Percentiles rank a stretch among this genome's conserved stretches.
These are phyloP conservation scores for Allium sativum DNA, from an alignment of 106 monocot species.

Conservation along the genomic window DNA sequence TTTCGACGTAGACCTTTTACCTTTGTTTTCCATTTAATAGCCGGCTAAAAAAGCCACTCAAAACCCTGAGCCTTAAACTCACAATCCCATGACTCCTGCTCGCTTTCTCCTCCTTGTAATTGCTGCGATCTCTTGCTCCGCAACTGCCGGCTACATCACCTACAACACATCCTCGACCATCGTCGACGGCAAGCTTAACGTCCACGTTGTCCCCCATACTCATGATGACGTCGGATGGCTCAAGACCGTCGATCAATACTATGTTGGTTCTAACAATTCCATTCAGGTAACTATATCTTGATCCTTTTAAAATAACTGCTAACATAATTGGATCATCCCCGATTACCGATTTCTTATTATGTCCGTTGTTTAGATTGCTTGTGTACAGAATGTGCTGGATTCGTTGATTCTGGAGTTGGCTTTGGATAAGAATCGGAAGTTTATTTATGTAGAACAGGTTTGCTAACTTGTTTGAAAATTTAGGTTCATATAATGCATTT, in stretches of 20 bases:
- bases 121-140: conserved; percentile 9
- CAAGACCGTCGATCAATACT: conserved; percentile 84
- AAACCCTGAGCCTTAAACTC: too few relatives aligned
- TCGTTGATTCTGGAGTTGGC: conserved; percentile 33
- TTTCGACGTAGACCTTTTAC: too few relatives aligned
- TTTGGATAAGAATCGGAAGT: conserved; percentile 32
- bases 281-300: conserved; percentile 31
- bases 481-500: neutral
- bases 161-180: conserved; percentile 85
- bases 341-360: too few relatives aligned
- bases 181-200: conserved; percentile 83
- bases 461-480: neutral
- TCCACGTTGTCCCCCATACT: conserved; percentile 75
- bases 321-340: neutral
- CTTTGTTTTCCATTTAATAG: too few relatives aligned
- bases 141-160: conserved; percentile 52
- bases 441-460: conserved; percentile 28
- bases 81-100: neutral
- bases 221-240: conserved; percentile 88
- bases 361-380: conserved; percentile 19
- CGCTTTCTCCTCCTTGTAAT: conserved; percentile 7
- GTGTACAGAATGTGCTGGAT: conserved; percentile 42
- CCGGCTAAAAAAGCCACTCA: too few relatives aligned
- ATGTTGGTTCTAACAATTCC: conserved; percentile 71
- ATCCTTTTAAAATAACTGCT: too few relatives aligned